These are phyloP conservation scores for Coemansia sp. DNA, from an alignment of 192 early-diverging fungal species.

Conservation along the genomic window DNA sequence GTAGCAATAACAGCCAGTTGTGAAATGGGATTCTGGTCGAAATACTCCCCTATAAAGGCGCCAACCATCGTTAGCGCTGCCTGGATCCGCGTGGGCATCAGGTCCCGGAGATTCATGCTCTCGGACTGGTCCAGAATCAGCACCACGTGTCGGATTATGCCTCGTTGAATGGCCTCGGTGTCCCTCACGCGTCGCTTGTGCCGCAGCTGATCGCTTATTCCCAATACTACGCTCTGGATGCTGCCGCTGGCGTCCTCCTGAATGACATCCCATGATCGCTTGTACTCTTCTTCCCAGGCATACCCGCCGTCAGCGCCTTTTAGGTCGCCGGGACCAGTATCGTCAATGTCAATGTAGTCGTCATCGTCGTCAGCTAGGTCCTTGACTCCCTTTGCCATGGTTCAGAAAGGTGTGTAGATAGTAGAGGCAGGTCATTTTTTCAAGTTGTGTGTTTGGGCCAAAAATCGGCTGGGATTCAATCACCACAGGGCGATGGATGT, in stretches of 20 bases:
- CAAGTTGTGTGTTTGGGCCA: not conserved
- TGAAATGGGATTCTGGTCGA: slow-evolving; percentile 94
- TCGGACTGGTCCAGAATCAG: slow-evolving; percentile 81
- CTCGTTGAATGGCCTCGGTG: slow-evolving; percentile 70
- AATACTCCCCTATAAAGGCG: slow-evolving; percentile 82
- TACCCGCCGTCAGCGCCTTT: slow-evolving; percentile 63
- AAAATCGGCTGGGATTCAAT: not conserved
- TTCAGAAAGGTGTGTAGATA: not conserved
- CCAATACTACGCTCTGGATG: slow-evolving; percentile 69
- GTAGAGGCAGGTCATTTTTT: not conserved
- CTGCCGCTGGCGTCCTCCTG: slow-evolving; percentile 85
- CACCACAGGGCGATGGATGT: no score
- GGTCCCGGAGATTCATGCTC: slow-evolving; percentile 82
- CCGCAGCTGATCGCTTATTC: slow-evolving; percentile 71
- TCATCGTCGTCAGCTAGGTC: slow-evolving; percentile 27
- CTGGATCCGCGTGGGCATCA: slow-evolving; percentile 79
- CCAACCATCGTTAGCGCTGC: slow-evolving; percentile 64
- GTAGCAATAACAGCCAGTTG: slow-evolving; percentile 82
- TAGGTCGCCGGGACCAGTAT: slow-evolving; percentile 39
- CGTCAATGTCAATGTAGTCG: slow-evolving; percentile 51
- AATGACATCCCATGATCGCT: slow-evolving; percentile 92
- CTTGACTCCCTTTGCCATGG: slow-evolving; percentile 15
- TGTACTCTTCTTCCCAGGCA: slow-evolving; percentile 95
- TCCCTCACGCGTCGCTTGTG: slow-evolving; percentile 59
- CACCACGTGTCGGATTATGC: slow-evolving; percentile 81